Evolutionary conservation across 2,329 filamentous ascomycete species (phyloP).

Genomic region (Fusarium veterinarium): DNA sequence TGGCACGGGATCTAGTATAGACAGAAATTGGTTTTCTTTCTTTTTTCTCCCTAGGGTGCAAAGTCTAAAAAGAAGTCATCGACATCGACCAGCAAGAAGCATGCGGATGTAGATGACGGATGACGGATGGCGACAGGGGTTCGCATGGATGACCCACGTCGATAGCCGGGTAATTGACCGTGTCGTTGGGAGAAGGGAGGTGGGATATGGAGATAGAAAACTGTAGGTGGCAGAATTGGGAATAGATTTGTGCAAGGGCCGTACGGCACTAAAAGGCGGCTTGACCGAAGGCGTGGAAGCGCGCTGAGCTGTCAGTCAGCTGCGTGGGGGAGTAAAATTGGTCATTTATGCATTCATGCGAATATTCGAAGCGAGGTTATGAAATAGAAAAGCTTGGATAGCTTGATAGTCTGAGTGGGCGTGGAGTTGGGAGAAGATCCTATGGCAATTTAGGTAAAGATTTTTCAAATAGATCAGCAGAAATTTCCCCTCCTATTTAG

Average conservation of each 20-base stretch:
- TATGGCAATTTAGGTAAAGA: neutral
- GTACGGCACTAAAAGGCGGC: constrained; percentile 30
- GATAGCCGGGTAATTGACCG: constrained; percentile 25
- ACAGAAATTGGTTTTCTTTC: neutral
- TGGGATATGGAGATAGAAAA: constrained; percentile 6
- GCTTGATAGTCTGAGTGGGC: neutral
- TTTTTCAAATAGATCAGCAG: neutral
- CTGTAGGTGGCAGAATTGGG: constrained; percentile 20
- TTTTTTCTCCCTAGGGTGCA: neutral
- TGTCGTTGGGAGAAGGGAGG: constrained; percentile 26
- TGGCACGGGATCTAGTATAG: neutral
- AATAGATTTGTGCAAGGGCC: constrained; percentile 29
- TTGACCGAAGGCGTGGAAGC: constrained; percentile 48
- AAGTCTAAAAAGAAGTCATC: constrained; percentile 6
- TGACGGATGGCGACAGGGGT: constrained; percentile 23
- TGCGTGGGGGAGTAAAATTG: constrained; percentile 47
- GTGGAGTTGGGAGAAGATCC: neutral
- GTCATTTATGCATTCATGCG: constrained; percentile 47
- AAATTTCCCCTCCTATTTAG: neutral
- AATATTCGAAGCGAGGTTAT: constrained; percentile 28
- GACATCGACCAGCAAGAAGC: neutral
- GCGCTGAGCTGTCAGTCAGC: constrained; percentile 41
- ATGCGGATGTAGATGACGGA: neutral
- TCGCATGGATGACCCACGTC: constrained; percentile 35
- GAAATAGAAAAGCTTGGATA: constrained; percentile 13